These are phyloP conservation scores for Coemansia sp. DNA, from an alignment of 192 early-diverging fungal genomes.

Conservation along the genomic window DNA sequence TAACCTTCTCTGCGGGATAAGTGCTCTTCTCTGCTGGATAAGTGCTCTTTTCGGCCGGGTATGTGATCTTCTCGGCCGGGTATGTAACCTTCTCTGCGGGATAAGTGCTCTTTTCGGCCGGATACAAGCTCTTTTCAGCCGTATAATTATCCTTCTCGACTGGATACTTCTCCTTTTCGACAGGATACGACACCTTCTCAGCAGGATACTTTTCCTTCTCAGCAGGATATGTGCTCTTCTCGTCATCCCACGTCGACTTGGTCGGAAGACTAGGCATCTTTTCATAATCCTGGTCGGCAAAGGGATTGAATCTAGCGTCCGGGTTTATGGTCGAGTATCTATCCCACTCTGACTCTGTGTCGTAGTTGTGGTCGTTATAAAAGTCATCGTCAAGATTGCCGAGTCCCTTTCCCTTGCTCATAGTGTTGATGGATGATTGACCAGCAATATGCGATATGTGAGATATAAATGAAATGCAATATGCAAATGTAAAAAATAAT, in stretches of 20 bases:
- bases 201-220: conserved; percentile 2
- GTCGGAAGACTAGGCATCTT: not conserved
- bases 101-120: not conserved
- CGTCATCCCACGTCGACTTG: not conserved
- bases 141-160: conserved; percentile 1
- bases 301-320: not conserved
- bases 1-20: not conserved
- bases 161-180: conserved; percentile 1
- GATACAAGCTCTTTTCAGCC: not conserved
- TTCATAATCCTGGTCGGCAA: not conserved
- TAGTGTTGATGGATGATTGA: not conserved
- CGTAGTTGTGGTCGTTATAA: conserved; percentile 4
- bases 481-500: not conserved
- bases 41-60: conserved; percentile 4
- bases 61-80: not conserved
- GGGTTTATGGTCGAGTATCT: not conserved
- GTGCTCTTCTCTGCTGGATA: not conserved
- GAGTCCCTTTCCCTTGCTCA: conserved; percentile 7
- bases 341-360: conserved; percentile 8
- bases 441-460: conserved; percentile 5
- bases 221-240: not conserved
- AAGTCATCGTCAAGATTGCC: conserved; percentile 9
- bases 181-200: not conserved
- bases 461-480: not conserved
- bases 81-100: not conserved